Conservation (phyloP, 768 basidiomycete genomes). For the Russula earlei region DNA sequence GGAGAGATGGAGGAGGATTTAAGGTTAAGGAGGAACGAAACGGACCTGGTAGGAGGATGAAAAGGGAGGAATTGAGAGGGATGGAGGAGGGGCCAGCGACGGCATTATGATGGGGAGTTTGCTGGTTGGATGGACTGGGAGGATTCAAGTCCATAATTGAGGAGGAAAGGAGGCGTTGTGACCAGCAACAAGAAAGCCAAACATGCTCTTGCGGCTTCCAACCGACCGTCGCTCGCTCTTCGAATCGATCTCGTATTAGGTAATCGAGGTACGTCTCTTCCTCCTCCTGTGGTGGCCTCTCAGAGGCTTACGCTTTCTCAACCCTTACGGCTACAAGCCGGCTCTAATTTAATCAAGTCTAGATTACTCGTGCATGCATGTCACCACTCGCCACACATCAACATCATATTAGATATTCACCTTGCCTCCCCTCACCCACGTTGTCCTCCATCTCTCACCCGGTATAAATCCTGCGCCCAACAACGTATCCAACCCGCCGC, state of each 20-base stretch:
- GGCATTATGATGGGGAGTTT: constrained; percentile 34
- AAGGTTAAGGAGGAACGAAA: not conserved
- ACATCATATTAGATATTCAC: not conserved
- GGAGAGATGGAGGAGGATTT: not conserved
- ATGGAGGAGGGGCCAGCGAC: constrained; percentile 52
- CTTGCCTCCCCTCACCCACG: constrained; percentile 12
- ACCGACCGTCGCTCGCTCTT: not conserved
- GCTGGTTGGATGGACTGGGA: constrained; percentile 10
- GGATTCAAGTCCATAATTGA: constrained; percentile 23
- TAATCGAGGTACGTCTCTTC: not conserved
- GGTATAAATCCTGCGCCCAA: constrained; percentile 1
- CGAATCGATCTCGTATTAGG: not conserved
- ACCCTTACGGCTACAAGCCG: not conserved
- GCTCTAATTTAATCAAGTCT: not conserved
- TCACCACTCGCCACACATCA: not conserved
- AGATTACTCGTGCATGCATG: not conserved
- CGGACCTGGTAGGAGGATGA: constrained; percentile 25
- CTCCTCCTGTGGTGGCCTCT: not conserved
- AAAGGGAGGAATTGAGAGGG: constrained; percentile 26
- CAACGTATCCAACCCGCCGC: not conserved
- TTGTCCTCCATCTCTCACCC: not conserved
- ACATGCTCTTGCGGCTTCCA: not conserved
- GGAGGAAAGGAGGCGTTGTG: constrained; percentile 16
- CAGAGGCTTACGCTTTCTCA: not conserved
- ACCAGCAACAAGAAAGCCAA: not conserved